A percentile compares a stretch with the other conserved stretches of the same genome.
Evolutionary conservation across 495 filamentous ascomycete genomes (phyloP).

Genomic region (Lasiosphaeriaceae sp.): DNA sequence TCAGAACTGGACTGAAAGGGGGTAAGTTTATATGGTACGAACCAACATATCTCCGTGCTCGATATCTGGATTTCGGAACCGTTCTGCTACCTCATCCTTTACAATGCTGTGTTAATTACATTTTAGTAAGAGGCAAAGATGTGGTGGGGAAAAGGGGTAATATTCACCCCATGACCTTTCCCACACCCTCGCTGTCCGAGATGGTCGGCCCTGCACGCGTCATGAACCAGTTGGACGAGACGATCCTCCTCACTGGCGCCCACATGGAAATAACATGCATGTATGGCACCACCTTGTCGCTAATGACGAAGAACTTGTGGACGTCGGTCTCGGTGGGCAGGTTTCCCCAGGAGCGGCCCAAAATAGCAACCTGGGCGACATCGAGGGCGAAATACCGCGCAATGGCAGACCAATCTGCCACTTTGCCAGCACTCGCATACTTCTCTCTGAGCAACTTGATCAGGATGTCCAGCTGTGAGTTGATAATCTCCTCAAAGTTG

Average conservation of each 20-base stretch:
- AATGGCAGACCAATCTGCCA: slow-evolving; percentile 2
- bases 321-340: slow-evolving; percentile 39
- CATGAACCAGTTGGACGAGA: slow-evolving; percentile 37
- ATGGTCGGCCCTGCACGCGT: slow-evolving; percentile 40
- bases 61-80: slow-evolving; percentile 27
- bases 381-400: slow-evolving; percentile 29
- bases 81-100: neutral
- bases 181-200: neutral
- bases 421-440: slow-evolving; percentile 6
- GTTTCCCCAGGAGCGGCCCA: slow-evolving; percentile 25
- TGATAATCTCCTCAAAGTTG: slow-evolving; percentile 37
- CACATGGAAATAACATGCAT: slow-evolving; percentile 24
- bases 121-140: no score
- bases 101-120: slow-evolving; percentile 12
- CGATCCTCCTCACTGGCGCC: slow-evolving; percentile 18
- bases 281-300: slow-evolving; percentile 22
- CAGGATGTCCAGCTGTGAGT: slow-evolving; percentile 25
- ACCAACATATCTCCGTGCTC: slow-evolving; percentile 6
- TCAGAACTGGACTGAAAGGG: slow-evolving; percentile 8
- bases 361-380: slow-evolving; percentile 41
- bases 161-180: slow-evolving; percentile 18
- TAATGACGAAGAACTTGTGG: slow-evolving; percentile 44
- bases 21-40: neutral
- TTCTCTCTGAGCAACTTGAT: slow-evolving; percentile 36
- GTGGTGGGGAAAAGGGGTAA: neutral